Conservation (phyloP, 2,329 filamentous ascomycete species). For the Tolypocladium paradoxum region DNA sequence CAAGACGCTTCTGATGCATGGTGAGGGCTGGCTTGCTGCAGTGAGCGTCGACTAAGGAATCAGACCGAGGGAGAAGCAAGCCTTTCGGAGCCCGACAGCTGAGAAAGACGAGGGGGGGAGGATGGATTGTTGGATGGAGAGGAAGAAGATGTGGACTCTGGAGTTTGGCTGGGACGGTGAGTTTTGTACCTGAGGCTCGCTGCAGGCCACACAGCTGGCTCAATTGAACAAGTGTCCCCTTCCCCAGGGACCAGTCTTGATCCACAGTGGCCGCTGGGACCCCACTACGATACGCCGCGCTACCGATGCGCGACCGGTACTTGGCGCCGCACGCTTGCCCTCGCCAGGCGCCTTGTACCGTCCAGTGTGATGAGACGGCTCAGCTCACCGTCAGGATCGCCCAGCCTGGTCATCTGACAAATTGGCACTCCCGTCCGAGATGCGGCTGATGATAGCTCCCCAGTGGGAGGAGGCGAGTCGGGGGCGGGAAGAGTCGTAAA, state of each 20-base stretch:
- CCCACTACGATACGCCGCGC: neutral
- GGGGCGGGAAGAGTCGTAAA: neutral
- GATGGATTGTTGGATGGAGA: neutral
- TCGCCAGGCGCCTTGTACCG: neutral
- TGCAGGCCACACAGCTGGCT: constrained; percentile 13
- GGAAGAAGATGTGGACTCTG: neutral
- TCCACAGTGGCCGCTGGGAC: neutral
- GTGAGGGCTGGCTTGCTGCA: constrained; percentile 13
- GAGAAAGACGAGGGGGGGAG: neutral
- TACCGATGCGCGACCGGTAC: neutral
- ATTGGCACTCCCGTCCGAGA: neutral
- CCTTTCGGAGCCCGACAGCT: neutral
- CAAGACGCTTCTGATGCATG: constrained; percentile 41
- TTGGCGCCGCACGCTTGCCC: neutral
- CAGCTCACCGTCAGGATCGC: neutral
- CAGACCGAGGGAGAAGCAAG: neutral
- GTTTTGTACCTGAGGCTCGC: constrained; percentile 23
- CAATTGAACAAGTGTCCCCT: constrained; percentile 36
- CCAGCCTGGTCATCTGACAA: neutral
- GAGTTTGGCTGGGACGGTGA: constrained; percentile 10
- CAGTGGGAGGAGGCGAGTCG: too few relatives aligned
- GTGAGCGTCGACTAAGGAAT: neutral
- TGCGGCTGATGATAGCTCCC: neutral
- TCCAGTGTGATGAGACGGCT: neutral
- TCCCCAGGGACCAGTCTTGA: constrained; percentile 1